Evolutionary conservation across 768 basidiomycete species (phyloP), one percentile per base, ranked within the genome.

Genomic region (Cubamyces sp.): DNA sequence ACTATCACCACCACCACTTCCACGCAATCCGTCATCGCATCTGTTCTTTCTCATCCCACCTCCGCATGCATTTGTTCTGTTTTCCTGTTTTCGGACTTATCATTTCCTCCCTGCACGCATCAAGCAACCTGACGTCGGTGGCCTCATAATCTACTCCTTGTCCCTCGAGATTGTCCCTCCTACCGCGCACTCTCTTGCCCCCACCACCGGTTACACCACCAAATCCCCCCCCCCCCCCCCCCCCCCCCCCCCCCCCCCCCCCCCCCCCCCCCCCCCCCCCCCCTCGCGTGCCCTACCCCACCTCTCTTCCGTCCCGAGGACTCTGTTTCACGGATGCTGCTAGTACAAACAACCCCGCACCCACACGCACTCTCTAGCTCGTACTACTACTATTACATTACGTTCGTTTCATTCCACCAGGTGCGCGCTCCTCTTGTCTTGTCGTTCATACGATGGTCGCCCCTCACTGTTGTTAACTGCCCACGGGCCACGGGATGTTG

Each of bases 261-360:
- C n/a, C n/a, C n/a, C n/a, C n/a, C n/a, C n/a, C n/a, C n/a, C n/a
- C n/a, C n/a, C n/a, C n/a, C n/a, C n/a, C n/a, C n/a, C n/a, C n/a
- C n/a, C n/a, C n/a, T n/a, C 4, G 34, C 9, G 34, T 34, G 34
- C 34, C 9, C 34, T 34, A 34, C 7, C 28, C 19, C 28, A 34
- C 15, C 25, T 16, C 14, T 30, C 30, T 45, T 46, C 47, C 47
- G 45, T 34, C 55, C 37, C 55, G 55, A 56, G 55, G 55, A 56
- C 55, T 56, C 23, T 56, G 34, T 34, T 34, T 34, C 34, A 47
- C 54, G 43, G 55, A 45, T 56, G 55, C 30, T 47, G 55, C 55
- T 56, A 56, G 30, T 23, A 41, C 48, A 16, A 49, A 28, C 48
- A 18, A 49, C 48, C 34, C 34, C 34, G n/a, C 34, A 34, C 9